phyloP scores from a whole-genome alignment of 805 yeast species.

The Kodamaea jinghongensis region DNA sequence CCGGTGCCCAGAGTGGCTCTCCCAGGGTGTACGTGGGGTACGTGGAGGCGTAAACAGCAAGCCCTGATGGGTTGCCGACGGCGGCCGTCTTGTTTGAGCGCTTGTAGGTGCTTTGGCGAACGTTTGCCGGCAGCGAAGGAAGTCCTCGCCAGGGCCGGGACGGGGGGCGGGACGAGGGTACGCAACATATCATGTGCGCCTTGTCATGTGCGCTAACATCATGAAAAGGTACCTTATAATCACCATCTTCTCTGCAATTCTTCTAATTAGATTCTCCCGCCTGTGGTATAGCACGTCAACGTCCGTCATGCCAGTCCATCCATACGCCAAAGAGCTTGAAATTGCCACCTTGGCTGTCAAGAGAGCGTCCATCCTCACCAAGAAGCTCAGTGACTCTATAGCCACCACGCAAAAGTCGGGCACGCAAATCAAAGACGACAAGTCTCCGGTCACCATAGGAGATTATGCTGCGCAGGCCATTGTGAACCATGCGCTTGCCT shows the following conservation, averaged over 20 bases:
- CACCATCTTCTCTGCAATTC: background rate
- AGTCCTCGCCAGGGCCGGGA: no score
- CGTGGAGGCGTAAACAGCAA: no score
- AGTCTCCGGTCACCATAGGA: conserved; percentile 94
- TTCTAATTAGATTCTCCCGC: no score
- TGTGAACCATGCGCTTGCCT: conserved; percentile 75
- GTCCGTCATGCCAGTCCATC: conserved; percentile 14
- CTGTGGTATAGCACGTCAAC: no score
- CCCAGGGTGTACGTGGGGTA: no score
- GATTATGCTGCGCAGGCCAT: conserved; percentile 96
- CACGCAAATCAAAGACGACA: conserved; percentile 76
- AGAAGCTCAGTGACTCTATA: conserved; percentile 57
- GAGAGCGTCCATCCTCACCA: conserved; percentile 77
- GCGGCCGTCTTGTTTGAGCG: no score
- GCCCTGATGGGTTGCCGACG: no score
- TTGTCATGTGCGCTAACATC: conserved; percentile 10
- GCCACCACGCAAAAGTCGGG: conserved; percentile 45
- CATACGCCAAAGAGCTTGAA: conserved; percentile 62
- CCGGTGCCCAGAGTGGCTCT: no score
- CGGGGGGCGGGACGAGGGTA: no score
- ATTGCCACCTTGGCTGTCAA: conserved; percentile 90
- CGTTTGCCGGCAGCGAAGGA: no score
- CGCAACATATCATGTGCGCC: conserved; percentile 6
- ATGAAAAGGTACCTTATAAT: conserved; percentile 7
- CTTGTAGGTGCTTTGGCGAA: no score